These are phyloP conservation scores for Ophiosphaerella korrae DNA, from an alignment of 2,329 filamentous ascomycete genomes.

Conservation along the genomic window DNA sequence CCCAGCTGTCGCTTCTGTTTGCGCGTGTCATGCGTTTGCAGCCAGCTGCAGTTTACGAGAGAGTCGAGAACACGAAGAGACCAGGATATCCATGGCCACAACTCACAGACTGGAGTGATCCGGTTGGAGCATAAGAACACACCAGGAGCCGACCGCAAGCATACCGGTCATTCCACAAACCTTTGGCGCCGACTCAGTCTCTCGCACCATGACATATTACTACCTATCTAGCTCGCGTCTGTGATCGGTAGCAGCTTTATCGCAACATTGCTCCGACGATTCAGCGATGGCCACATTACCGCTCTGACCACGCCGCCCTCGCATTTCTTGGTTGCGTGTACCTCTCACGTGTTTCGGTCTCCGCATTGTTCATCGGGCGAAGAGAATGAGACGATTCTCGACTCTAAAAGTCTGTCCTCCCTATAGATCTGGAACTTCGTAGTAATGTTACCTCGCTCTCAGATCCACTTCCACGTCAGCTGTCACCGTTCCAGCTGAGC, in stretches of 20 bases:
- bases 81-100: constrained; percentile 16
- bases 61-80: constrained; percentile 22
- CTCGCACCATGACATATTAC: constrained; percentile 9
- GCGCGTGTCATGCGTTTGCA: constrained; percentile 24
- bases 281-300: constrained; percentile 36
- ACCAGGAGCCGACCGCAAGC: constrained; percentile 7
- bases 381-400: constrained; percentile 20
- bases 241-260: constrained; percentile 13
- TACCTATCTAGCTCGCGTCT: constrained; percentile 4
- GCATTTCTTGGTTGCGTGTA: background rate
- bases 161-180: constrained; percentile 1
- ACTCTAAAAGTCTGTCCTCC: constrained; percentile 3
- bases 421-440: constrained; percentile 21
- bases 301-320: constrained; percentile 6
- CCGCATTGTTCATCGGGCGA: constrained; percentile 15
- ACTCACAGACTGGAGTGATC: constrained; percentile 6
- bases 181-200: constrained; percentile 9
- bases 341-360: constrained; percentile 9
- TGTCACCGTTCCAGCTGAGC: constrained; percentile 19
- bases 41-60: constrained; percentile 5
- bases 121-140: constrained; percentile 22
- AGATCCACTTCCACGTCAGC: constrained; percentile 28
- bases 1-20: constrained; percentile 13
- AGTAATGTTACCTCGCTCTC: constrained; percentile 7
- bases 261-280: constrained; percentile 18